Evolutionary conservation across 148 eudicot species (phyloP).

Genomic region (Amaranthus hypochondriacus): DNA sequence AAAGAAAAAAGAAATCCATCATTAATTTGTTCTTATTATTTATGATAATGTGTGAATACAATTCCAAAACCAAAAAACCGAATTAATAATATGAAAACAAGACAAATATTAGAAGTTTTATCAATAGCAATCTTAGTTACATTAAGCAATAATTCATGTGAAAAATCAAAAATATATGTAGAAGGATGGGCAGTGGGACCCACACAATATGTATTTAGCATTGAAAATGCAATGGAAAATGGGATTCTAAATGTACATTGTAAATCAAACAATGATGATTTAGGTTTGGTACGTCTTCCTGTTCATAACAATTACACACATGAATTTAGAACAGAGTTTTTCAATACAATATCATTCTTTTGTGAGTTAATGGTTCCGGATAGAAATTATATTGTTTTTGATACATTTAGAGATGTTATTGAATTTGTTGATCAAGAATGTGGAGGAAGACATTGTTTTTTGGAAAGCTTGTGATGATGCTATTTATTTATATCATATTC

Average conservation of each 20-base stretch:
- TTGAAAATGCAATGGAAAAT: slow-evolving; percentile 21
- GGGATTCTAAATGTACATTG: slow-evolving; percentile 28
- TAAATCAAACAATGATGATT: slow-evolving; percentile 22
- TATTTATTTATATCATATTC: slow-evolving; percentile 29
- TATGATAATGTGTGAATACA: no score
- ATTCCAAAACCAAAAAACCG: no score
- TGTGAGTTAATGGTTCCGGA: slow-evolving; percentile 23
- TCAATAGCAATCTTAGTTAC: no score
- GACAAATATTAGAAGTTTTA: no score
- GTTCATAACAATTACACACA: slow-evolving; percentile 31
- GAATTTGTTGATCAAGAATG: slow-evolving; percentile 29
- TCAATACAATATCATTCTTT: slow-evolving; percentile 12
- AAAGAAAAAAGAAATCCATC: no score
- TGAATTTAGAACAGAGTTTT: slow-evolving; percentile 17
- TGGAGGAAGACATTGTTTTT: slow-evolving; percentile 33
- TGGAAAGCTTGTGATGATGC: slow-evolving; percentile 29
- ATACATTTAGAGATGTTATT: slow-evolving; percentile 23
- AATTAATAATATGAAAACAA: no score
- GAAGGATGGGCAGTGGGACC: slow-evolving; percentile 31
- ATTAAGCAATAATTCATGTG: no score
- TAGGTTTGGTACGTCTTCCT: slow-evolving; percentile 29
- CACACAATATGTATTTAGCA: slow-evolving; percentile 20
- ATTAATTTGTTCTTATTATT: no score
- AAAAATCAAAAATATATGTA: background rate
- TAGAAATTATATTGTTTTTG: background rate